Conservation (phyloP, 2,329 filamentous ascomycete species). For the Sphaerulina vaccinii region DNA sequence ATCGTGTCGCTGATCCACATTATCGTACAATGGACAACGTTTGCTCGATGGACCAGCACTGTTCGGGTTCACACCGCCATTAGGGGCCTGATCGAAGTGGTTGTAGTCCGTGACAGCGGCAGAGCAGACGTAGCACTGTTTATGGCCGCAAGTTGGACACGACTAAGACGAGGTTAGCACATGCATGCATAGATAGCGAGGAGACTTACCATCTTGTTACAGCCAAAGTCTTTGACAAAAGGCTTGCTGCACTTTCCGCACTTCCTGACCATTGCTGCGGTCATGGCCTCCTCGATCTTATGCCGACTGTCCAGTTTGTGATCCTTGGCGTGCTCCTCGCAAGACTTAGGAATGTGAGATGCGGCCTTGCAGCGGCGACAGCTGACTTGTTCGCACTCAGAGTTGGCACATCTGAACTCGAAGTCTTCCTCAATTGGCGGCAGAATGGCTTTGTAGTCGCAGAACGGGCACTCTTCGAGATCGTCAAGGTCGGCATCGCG, state of each 20-base stretch:
- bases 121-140: slow-evolving; percentile 70
- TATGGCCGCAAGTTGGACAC: slow-evolving; percentile 60
- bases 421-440: slow-evolving; percentile 65
- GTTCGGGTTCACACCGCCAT: slow-evolving; percentile 35
- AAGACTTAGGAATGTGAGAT: slow-evolving; percentile 71
- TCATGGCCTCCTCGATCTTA: slow-evolving; percentile 80
- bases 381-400: slow-evolving; percentile 58
- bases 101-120: slow-evolving; percentile 61
- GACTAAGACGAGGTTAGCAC: slow-evolving; percentile 29
- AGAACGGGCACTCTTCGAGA: slow-evolving; percentile 76
- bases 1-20: slow-evolving; percentile 58
- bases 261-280: slow-evolving; percentile 69
- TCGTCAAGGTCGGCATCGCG: slow-evolving; percentile 69
- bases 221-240: slow-evolving; percentile 76
- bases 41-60: slow-evolving; percentile 41
- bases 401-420: slow-evolving; percentile 70
- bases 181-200: neutral
- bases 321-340: slow-evolving; percentile 63
- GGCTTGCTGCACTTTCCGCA: slow-evolving; percentile 73
- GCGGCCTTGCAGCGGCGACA: slow-evolving; percentile 61
- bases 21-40: slow-evolving; percentile 67
- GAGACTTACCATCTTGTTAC: slow-evolving; percentile 68
- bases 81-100: slow-evolving; percentile 63
- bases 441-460: slow-evolving; percentile 74
- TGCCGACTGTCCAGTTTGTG: slow-evolving; percentile 62